Evolutionary conservation across 2,329 filamentous ascomycete species (phyloP).

Genomic region (Arthrobotrys megalospora): DNA sequence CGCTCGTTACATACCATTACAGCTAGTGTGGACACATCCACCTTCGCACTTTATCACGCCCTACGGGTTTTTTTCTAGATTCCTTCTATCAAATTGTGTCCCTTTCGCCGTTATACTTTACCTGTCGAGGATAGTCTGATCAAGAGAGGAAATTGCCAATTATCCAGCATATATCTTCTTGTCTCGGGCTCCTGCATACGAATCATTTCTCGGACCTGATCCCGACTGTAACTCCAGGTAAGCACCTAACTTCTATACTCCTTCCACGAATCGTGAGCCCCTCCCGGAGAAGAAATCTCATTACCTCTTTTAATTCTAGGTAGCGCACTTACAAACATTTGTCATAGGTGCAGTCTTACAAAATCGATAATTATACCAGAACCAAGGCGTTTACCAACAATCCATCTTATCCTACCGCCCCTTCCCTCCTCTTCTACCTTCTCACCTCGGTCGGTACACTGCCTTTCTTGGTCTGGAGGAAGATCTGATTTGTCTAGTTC

Average conservation of each 20-base stretch:
- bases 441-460: conserved; percentile 25
- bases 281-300: conserved; percentile 25
- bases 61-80: conserved; percentile 28
- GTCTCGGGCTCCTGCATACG: conserved; percentile 58
- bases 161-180: conserved; percentile 33
- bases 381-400: conserved; percentile 28
- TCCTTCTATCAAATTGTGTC: conserved; percentile 38
- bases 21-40: conserved; percentile 29
- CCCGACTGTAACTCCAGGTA: conserved; percentile 41
- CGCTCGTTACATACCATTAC: conserved; percentile 50
- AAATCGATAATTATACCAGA: conserved; percentile 23
- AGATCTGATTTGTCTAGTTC: conserved; percentile 10
- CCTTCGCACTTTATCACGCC: conserved; percentile 26
- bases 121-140: conserved; percentile 39
- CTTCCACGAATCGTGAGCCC: conserved; percentile 42
- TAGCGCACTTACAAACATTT: conserved; percentile 53
- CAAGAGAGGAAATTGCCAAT: conserved; percentile 44
- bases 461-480: conserved; percentile 17
- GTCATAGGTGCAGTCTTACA: conserved; percentile 56
- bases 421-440: conserved; percentile 20
- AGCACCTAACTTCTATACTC: conserved; percentile 24
- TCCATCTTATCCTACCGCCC: conserved; percentile 23
- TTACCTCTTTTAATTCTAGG: conserved; percentile 32
- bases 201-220: conserved; percentile 41
- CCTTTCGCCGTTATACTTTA: conserved; percentile 26